Evolutionary conservation across 352 stramenopile genomes (phyloP).

Genomic region (Globisporangium mamillatum): DNA sequence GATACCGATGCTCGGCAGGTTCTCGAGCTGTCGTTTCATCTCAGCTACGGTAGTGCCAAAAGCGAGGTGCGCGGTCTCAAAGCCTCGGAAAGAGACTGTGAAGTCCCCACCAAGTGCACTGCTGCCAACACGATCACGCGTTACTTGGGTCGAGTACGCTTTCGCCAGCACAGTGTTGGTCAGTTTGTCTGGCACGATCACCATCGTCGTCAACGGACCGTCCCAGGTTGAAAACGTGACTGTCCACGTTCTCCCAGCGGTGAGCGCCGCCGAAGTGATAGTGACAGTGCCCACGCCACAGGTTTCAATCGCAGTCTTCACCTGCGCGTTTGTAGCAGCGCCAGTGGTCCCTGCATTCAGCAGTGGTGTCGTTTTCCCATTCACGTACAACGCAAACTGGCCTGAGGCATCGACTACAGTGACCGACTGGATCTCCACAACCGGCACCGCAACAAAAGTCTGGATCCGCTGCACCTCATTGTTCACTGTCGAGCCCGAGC

Average conservation of each 20-base stretch:
- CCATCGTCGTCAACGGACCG: conserved; percentile 45
- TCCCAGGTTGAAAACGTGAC: conserved; percentile 60
- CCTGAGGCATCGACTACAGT: conserved; percentile 57
- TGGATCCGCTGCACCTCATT: conserved; percentile 90
- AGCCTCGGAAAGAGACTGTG: conserved; percentile 73
- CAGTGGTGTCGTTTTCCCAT: conserved; percentile 46
- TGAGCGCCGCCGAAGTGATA: conserved; percentile 33
- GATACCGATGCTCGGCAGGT: conserved; percentile 76
- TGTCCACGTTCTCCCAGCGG: conserved; percentile 59
- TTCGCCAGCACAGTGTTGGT: conserved; percentile 44
- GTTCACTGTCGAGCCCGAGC: conserved; percentile 73
- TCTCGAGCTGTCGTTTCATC: conserved; percentile 88
- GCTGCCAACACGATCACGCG: conserved; percentile 37
- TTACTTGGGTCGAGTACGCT: conserved; percentile 51
- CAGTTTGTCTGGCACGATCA: conserved; percentile 56
- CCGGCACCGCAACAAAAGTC: conserved; percentile 57
- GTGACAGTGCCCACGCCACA: conserved; percentile 54
- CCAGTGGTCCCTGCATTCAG: conserved; percentile 33
- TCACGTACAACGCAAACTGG: conserved; percentile 74
- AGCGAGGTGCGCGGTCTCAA: conserved; percentile 70
- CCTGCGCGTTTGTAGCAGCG: conserved; percentile 29
- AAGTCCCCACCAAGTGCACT: conserved; percentile 75
- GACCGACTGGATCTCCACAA: conserved; percentile 75
- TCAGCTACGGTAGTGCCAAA: conserved; percentile 44
- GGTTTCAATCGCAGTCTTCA: conserved; percentile 53